These are phyloP conservation scores for Tetragonia tetragonoides DNA, from an alignment of 148 eudicot genomes.

Conservation along the genomic window DNA sequence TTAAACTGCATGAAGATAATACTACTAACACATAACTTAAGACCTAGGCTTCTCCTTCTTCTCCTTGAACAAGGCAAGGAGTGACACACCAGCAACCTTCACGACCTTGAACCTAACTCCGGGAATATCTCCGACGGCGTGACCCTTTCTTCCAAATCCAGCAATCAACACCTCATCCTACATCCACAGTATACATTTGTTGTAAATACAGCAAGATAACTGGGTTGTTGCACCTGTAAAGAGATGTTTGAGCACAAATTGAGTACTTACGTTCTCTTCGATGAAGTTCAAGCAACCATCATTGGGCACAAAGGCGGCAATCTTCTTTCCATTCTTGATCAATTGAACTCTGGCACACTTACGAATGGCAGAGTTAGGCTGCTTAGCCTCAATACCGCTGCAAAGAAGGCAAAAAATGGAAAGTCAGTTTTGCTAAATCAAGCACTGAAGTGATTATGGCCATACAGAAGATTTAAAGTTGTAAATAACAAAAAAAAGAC, in stretches of 20 bases:
- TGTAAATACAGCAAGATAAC: too few relatives aligned
- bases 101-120: slow-evolving; percentile 97
- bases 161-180: slow-evolving; percentile 96
- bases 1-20: background rate
- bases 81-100: slow-evolving; percentile 93
- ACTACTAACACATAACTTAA: slow-evolving; percentile 29
- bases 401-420: background rate
- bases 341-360: slow-evolving; percentile 95
- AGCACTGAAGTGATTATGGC: background rate
- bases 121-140: slow-evolving; percentile 98
- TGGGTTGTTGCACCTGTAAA: too few relatives aligned
- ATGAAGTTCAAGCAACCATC: slow-evolving; percentile 97
- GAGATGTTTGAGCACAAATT: too few relatives aligned
- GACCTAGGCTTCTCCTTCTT: slow-evolving; percentile 96
- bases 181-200: background rate
- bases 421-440: background rate
- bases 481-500: background rate
- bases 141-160: slow-evolving; percentile 94
- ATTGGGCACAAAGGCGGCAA: slow-evolving; percentile 92
- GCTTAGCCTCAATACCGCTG: slow-evolving; percentile 96
- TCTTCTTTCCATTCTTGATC: slow-evolving; percentile 93
- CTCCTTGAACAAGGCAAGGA: slow-evolving; percentile 84
- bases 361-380: slow-evolving; percentile 95
- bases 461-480: background rate
- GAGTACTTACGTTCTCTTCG: slow-evolving; percentile 73